Base-by-base conservation (phyloP, 495 filamentous ascomycete species). In the Daldinia grandis region DNA sequence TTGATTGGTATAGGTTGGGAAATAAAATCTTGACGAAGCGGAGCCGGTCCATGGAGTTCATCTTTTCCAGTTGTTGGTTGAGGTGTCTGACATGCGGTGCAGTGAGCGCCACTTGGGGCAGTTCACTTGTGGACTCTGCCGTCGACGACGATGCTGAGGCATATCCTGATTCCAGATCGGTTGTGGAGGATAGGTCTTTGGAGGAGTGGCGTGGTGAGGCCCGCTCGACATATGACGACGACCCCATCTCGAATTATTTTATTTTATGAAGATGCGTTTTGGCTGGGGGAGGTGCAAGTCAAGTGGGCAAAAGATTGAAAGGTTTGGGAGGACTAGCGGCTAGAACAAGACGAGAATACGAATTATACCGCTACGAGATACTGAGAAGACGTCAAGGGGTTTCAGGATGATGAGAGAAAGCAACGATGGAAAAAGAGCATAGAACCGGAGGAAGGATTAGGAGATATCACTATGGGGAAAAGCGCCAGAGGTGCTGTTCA, bases 1-100 rank as follows among this genome's bases (percentile, higher is more conserved):
- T 98, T 49, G 94, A 94, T 82, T 99, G 95, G 83, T 90, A 98
- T 12, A 99, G 90, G 74, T 89, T 88, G 61, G 95, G 96, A 73
- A 99, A 90, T 62, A 94, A 91, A 55, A 90, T 90, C 76, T 93
- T 89, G 85, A 91, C 93, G 93, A 97, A 98, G 83, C 87, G 89
- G 62, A 99, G 85, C 75, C 98, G 91, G 72, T 97, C 95, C 89
- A 81, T 71, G 33, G 84, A 80, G 69, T 93, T 87, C 74, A 97
- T 91, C 71, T 88, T 88, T 74, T 93, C 89, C 67, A 99, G 82
- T 76, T 96, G 93, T 69, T 87, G 83, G 85, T 99, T 99, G 69
- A 99, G 82, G 80, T 94, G 93, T 73, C 91, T 90, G 57, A 98
- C 85, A 81, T 99, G 96, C 42, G 90, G 87, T 80, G 90, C 90